Percentiles rank a stretch among this genome's conserved stretches.
These are phyloP conservation scores for Pythium oligandrum DNA, from an alignment of 352 stramenopile species.

Conservation along the genomic window DNA sequence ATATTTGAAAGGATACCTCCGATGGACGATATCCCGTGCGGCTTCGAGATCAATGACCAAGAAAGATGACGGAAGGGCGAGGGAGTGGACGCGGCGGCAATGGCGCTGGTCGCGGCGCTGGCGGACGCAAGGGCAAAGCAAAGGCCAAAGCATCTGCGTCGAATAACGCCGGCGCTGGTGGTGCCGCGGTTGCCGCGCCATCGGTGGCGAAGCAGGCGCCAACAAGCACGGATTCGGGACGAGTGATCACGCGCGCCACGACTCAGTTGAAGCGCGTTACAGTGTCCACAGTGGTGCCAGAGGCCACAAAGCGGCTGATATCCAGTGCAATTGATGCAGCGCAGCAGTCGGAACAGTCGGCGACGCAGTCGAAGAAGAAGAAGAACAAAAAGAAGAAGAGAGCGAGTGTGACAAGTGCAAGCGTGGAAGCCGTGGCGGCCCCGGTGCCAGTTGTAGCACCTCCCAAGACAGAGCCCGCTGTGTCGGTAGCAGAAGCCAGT, in stretches of 20 bases:
- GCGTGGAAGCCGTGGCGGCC: slow-evolving; percentile 8
- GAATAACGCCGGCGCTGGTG: neutral
- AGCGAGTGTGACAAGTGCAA: neutral
- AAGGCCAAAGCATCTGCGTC: slow-evolving; percentile 2
- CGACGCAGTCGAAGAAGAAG: slow-evolving; percentile 21
- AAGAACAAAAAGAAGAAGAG: slow-evolving; percentile 18
- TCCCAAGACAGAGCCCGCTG: slow-evolving; percentile 1
- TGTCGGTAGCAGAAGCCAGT: slow-evolving; percentile 3
- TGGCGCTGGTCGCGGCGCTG: too few relatives aligned
- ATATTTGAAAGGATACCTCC: neutral
- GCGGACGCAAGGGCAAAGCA: neutral
- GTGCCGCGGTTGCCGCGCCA: neutral
- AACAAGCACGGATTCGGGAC: neutral
- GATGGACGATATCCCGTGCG: neutral
- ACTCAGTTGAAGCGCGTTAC: too few relatives aligned
- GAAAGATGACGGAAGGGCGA: neutral
- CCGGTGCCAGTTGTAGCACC: slow-evolving; percentile 4
- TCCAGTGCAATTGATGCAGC: neutral
- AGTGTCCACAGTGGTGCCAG: neutral
- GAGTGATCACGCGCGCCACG: neutral
- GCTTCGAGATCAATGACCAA: neutral
- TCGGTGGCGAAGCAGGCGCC: neutral
- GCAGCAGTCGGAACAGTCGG: neutral
- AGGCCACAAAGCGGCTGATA: neutral
- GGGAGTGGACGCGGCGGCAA: neutral